Evolutionary conservation across 768 basidiomycete genomes (phyloP), one percentile per base, ranked within the genome.

Genomic region (Boletus pseudopeckii): DNA sequence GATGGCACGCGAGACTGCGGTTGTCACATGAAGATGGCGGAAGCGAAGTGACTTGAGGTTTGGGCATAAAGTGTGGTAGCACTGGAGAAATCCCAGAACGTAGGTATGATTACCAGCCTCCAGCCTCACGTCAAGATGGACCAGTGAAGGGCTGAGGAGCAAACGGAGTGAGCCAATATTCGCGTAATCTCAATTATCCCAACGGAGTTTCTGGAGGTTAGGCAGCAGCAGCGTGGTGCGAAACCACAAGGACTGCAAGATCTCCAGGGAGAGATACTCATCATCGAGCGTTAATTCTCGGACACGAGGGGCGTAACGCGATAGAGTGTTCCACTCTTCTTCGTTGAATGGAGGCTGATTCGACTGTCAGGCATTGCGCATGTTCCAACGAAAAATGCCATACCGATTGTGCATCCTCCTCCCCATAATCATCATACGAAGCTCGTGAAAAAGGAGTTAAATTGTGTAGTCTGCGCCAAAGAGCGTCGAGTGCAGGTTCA

Each of bases 401-500:
- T 46, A 60, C 50, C 43, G 49, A 39, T 22, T n/a, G n/a, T n/a
- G 22, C 22, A 2, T 22, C 22, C 2, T 22, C 2, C 22, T 22
- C 22, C 22, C 22, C 2, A 22, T 2, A 3, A 3, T 22, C 22
- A 3, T 22, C 2, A 3, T 22, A 22, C 22, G 22, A 22, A 22
- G 22, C 22, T 22, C 4, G 22, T 22, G 4, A 2, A 22, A 22
- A 22, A 22, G 22, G 22, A 22, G n/a, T 1, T 7, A 62, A 45
- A 18, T 44, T 45, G 43, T 58, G 2, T 7, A 62, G 28, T 34
- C 45, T 62, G 30, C 18, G 5, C 60, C 57, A 62, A 30, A 62
- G 30, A n/a, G 45, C 43, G n/a, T 59, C 46, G 17, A 62, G 56
- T 14, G 61, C 61, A 32, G 46, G 46, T n/a, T 61, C 40, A 32